Conservation (phyloP, 2,329 filamentous ascomycete genomes). For the Aureobasidium sp. region DNA sequence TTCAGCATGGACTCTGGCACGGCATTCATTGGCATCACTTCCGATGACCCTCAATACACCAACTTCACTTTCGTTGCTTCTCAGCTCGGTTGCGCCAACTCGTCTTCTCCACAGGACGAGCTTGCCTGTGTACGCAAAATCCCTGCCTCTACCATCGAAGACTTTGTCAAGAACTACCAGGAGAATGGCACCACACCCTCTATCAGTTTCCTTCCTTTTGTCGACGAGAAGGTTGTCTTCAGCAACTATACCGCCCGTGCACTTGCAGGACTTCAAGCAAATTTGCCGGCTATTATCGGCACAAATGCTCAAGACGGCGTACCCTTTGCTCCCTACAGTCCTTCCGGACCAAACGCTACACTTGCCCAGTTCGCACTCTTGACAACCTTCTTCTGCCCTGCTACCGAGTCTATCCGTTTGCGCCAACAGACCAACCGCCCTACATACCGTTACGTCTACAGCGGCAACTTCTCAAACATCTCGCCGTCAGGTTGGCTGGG, state of each 20-base stretch:
- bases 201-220: slow-evolving; percentile 14
- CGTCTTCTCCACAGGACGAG: slow-evolving; percentile 19
- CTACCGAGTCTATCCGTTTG: slow-evolving; percentile 22
- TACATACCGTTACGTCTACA: slow-evolving; percentile 34
- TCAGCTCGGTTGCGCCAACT: slow-evolving; percentile 26
- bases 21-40: slow-evolving; percentile 25
- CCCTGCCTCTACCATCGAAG: slow-evolving; percentile 21
- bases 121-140: slow-evolving; percentile 31
- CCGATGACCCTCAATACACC: slow-evolving; percentile 20
- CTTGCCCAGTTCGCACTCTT: slow-evolving; percentile 14
- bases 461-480: slow-evolving; percentile 35
- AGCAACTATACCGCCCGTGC: slow-evolving; percentile 26
- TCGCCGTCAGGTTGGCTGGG: slow-evolving; percentile 33
- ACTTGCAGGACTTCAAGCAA: background rate
- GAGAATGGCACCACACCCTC: slow-evolving; percentile 21
- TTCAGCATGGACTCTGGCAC: slow-evolving; percentile 41
- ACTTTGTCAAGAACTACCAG: slow-evolving; percentile 25
- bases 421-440: slow-evolving; percentile 21
- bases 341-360: slow-evolving; percentile 21
- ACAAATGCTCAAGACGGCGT: slow-evolving; percentile 29
- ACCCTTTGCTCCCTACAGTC: slow-evolving; percentile 26
- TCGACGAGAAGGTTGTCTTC: slow-evolving; percentile 22
- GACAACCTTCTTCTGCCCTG: slow-evolving; percentile 22
- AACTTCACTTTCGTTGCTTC: slow-evolving; percentile 33
- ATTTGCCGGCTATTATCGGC: slow-evolving; percentile 28